These are phyloP conservation scores for Parachaetomium inaequale DNA, from an alignment of 495 filamentous ascomycete genomes.

Conservation along the genomic window DNA sequence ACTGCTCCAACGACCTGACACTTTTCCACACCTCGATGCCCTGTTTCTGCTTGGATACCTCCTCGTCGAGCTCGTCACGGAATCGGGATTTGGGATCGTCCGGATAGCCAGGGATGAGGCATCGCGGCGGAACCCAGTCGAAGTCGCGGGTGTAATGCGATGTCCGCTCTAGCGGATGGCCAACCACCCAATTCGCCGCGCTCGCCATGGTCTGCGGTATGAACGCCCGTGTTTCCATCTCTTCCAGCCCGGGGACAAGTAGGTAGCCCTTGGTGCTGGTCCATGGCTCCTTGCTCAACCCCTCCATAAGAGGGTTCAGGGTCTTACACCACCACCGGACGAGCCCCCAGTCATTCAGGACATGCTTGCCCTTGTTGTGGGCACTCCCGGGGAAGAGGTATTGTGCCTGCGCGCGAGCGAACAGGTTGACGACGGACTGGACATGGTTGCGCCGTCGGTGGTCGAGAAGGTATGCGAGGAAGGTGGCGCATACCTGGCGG, in stretches of 20 bases:
- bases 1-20: conserved; percentile 76
- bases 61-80: conserved; percentile 79
- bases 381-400: conserved; percentile 93
- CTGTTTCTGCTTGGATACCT: conserved; percentile 42
- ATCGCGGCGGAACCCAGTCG: conserved; percentile 66
- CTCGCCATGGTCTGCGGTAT: conserved; percentile 43
- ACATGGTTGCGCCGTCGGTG: conserved; percentile 63
- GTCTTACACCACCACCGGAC: conserved; percentile 95
- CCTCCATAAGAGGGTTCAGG: conserved; percentile 67
- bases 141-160: conserved; percentile 61
- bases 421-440: conserved; percentile 79
- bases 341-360: conserved; percentile 84
- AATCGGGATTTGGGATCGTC: conserved; percentile 96
- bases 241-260: conserved; percentile 80
- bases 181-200: conserved; percentile 48
- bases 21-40: conserved; percentile 72
- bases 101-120: conserved; percentile 84
- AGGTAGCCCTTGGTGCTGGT: conserved; percentile 65
- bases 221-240: conserved; percentile 66
- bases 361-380: conserved; percentile 80
- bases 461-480: conserved; percentile 69
- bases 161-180: conserved; percentile 56
- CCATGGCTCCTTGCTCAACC: conserved; percentile 31
- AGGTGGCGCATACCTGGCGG: conserved; percentile 65
- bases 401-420: conserved; percentile 87